Conservation (phyloP, 805 yeast species). For the Lachancea kluyveri region DNA sequence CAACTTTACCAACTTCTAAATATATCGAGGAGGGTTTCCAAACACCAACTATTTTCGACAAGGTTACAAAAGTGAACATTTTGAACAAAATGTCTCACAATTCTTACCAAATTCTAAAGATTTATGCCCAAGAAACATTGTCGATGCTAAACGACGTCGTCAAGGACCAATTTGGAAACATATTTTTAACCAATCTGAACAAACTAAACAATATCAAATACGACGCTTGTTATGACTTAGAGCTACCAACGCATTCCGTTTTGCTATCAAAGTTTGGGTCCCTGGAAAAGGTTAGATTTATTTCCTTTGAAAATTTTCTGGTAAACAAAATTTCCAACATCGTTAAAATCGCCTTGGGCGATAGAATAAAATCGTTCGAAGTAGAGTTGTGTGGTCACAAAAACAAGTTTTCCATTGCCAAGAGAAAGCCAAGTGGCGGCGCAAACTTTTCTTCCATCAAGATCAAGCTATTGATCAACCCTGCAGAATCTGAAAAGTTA, state of each 20-base stretch:
- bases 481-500: slow-evolving; percentile 69
- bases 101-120: slow-evolving; percentile 55
- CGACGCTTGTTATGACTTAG: slow-evolving; percentile 50
- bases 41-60: slow-evolving; percentile 73
- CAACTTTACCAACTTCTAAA: slow-evolving; percentile 27
- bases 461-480: slow-evolving; percentile 63
- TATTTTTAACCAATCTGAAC: slow-evolving; percentile 60
- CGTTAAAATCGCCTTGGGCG: slow-evolving; percentile 51
- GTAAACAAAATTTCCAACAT: slow-evolving; percentile 55
- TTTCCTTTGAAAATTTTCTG: slow-evolving; percentile 62
- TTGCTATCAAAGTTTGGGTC: slow-evolving; percentile 53
- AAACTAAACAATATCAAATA: slow-evolving; percentile 48
- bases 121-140: slow-evolving; percentile 64
- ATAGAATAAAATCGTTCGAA: slow-evolving; percentile 34
- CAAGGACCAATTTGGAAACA: slow-evolving; percentile 73
- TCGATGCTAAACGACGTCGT: slow-evolving; percentile 68
- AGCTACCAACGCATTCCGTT: slow-evolving; percentile 35
- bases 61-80: slow-evolving; percentile 67
- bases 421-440: slow-evolving; percentile 44
- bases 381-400: slow-evolving; percentile 29
- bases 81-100: slow-evolving; percentile 73
- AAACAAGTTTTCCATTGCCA: slow-evolving; percentile 33
- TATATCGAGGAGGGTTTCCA: slow-evolving; percentile 53
- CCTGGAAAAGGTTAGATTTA: slow-evolving; percentile 61
- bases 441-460: slow-evolving; percentile 32